Evolutionary conservation across 768 basidiomycete species (phyloP).

Genomic region (Tylopilus sp.): DNA sequence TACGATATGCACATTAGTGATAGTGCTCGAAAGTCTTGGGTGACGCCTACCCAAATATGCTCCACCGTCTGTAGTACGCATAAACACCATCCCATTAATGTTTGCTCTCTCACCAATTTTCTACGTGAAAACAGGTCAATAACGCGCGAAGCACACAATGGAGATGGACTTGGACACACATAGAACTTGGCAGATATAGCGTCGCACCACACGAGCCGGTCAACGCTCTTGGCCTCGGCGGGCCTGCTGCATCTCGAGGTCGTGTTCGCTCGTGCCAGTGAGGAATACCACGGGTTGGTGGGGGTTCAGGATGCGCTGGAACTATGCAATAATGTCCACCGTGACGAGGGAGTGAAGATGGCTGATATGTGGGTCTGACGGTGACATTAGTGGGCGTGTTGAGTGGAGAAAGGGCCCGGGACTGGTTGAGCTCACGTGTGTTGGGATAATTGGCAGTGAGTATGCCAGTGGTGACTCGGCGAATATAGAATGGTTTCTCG

Average conservation of each 20-base stretch:
- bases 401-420: not conserved
- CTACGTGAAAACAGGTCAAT: too few relatives aligned
- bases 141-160: too few relatives aligned
- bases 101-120: conserved; percentile 60
- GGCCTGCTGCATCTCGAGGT: conserved; percentile 89
- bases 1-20: not conserved
- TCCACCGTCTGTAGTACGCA: conserved; percentile 78
- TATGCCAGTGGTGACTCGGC: conserved; percentile 89
- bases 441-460: conserved; percentile 98
- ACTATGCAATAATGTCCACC: conserved; percentile 78
- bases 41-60: conserved; percentile 69
- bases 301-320: conserved; percentile 54
- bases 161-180: conserved; percentile 53
- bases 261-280: conserved; percentile 90
- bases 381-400: conserved; percentile 7
- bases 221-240: conserved; percentile 51
- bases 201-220: conserved; percentile 69
- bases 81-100: conserved; percentile 69
- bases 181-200: conserved; percentile 65
- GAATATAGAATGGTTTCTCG: conserved; percentile 71
- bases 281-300: conserved; percentile 55
- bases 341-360: conserved; percentile 82
- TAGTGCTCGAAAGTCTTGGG: not conserved
- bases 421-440: conserved; percentile 47
- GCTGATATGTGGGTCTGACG: conserved; percentile 75